Percentiles rank a stretch among this genome's conserved stretches.
Evolutionary conservation across 2,329 filamentous ascomycete species (phyloP).

Genomic region (Diaporthe eres): DNA sequence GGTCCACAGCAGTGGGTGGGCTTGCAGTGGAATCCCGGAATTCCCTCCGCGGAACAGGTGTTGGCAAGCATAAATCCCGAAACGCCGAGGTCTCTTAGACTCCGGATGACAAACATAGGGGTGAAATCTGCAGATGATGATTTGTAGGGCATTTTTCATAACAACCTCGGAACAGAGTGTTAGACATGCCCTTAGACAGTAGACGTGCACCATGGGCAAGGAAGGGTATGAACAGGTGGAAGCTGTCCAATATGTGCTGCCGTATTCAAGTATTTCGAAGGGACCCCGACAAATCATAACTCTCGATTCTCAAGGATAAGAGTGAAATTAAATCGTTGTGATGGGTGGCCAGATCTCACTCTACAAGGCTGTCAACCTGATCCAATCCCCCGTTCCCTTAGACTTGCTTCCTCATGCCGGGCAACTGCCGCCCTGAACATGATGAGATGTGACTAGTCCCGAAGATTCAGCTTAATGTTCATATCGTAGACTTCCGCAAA

Average conservation of each 20-base stretch:
- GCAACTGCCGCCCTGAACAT: background rate
- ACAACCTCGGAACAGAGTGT: too few relatives aligned
- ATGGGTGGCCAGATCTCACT: too few relatives aligned
- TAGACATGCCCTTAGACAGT: too few relatives aligned
- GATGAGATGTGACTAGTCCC: background rate
- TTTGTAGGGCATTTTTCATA: background rate
- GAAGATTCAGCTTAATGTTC: background rate
- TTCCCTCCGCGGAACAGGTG: background rate
- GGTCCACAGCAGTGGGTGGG: background rate
- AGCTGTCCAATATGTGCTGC: too few relatives aligned
- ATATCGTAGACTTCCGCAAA: conserved; percentile 14
- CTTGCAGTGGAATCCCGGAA: background rate
- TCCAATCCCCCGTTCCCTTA: background rate
- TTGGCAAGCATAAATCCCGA: background rate
- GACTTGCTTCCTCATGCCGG: background rate
- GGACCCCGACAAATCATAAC: too few relatives aligned
- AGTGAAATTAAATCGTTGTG: too few relatives aligned
- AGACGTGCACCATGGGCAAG: too few relatives aligned
- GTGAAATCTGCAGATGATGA: background rate
- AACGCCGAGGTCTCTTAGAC: background rate
- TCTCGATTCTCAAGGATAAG: too few relatives aligned
- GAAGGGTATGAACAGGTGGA: too few relatives aligned
- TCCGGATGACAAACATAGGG: too few relatives aligned
- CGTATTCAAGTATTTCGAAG: too few relatives aligned
- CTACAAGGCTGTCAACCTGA: too few relatives aligned